A percentile compares a stretch with the other conserved stretches of the same genome.
These are phyloP conservation scores for Nymphaea thermarum DNA, from an alignment of 164 flowering plant species.

Conservation along the genomic window DNA sequence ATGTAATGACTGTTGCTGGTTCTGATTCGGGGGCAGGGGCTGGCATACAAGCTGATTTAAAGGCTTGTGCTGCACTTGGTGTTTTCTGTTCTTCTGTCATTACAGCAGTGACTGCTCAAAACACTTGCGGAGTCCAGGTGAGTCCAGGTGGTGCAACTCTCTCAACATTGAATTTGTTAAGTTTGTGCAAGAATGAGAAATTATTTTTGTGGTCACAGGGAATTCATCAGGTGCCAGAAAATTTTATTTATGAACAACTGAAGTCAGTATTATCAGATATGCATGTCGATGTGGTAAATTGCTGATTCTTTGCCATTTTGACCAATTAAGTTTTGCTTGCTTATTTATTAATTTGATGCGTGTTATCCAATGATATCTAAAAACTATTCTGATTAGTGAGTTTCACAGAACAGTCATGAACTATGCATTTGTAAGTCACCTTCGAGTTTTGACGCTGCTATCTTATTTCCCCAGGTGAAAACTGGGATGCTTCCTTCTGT, in stretches of 20 bases:
- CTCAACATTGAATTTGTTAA: neutral
- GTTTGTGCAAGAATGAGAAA: neutral
- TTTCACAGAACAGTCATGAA: neutral
- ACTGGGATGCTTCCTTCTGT: conserved; percentile 95
- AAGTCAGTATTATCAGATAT: conserved; percentile 87
- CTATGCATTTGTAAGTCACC: neutral
- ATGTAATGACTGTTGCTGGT: conserved; percentile 83
- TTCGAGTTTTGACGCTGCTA: neutral
- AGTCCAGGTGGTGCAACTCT: neutral
- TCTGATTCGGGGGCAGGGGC: conserved; percentile 99
- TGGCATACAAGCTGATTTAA: conserved; percentile 95
- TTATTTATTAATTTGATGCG: too few relatives aligned
- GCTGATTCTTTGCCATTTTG: neutral
- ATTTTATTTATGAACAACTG: conserved; percentile 67
- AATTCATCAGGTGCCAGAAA: conserved; percentile 46
- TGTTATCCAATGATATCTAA: too few relatives aligned
- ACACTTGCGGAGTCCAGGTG: conserved; percentile 96
- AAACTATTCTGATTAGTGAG: neutral
- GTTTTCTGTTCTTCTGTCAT: conserved; percentile 92
- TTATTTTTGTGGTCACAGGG: conserved; percentile 30
- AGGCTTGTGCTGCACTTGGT: conserved; percentile 79
- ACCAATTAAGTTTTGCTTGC: too few relatives aligned
- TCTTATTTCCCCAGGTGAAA: conserved; percentile 47
- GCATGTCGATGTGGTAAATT: conserved; percentile 83
- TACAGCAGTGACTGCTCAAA: conserved; percentile 92